Base-by-base conservation (phyloP, 2,329 filamentous ascomycete genomes). In the Cladosporium sp. region DNA sequence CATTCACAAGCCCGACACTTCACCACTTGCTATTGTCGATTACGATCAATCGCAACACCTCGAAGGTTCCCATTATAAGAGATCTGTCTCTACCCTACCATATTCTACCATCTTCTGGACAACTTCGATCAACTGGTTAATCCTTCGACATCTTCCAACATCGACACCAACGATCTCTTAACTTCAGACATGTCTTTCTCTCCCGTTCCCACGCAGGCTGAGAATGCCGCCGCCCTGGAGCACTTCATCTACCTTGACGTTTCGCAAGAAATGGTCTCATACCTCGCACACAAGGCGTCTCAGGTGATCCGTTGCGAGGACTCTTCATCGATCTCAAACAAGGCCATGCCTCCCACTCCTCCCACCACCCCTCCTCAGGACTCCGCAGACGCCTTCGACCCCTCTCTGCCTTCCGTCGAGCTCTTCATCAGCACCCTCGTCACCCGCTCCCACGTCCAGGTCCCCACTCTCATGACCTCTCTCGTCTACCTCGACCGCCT, bases 401-500 rank as follows among this genome's bases (percentile, higher is more conserved):
- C 72, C 22, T 50, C 64, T 22, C 65, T 99, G 27, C 93, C 93
- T 3, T 85, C 87, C 0, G 76, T 97, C 30, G 89, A 96, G 70
- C 81, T 84, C 52, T 99, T 97, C 78, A 97, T 99, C 73, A 85
- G 83, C 44, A 89, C 90, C 57, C 80, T 99, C 24, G 91, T 97
- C 55, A 83, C 89, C 64, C 86, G 88, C 54, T 97, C 92, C 58
- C 95, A 96, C 69, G 93, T 97, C 24, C 92, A 97, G 77, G 91
- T 96, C 47, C 89, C 93, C 11, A 99, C 93, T 7, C 80, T 99
- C 60, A 97, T 99, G 93, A 92, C 89, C 30, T 91, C 91, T 7
- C 80, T 99, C 34, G 90, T 97, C 68, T 99, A 96, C 78, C 85
- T 99, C 51, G 83, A 81, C 65, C 83, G 91, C 54, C 81, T 99